phyloP scores from a whole-genome alignment of 441 rosid species.

The Populus hybrid region DNA sequence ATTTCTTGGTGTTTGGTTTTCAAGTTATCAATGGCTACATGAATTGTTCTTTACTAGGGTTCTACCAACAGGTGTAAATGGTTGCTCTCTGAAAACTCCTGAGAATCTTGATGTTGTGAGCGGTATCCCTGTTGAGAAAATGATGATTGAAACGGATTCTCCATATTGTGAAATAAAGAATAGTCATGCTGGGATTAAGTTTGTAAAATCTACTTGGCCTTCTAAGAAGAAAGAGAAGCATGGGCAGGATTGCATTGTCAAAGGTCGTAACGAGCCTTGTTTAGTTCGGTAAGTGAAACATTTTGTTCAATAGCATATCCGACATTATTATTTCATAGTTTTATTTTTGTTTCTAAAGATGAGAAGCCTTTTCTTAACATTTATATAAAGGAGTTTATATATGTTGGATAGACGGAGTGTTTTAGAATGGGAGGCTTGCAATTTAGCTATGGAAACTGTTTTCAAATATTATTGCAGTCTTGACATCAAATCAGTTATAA shows the following conservation, averaged over 20 bases:
- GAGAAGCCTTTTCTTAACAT: not conserved
- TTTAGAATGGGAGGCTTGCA: not conserved
- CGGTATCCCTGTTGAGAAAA: slow-evolving; percentile 72
- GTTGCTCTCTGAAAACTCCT: slow-evolving; percentile 82
- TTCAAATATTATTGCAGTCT: not conserved
- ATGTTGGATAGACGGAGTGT: not conserved
- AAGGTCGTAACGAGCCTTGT: slow-evolving; percentile 97
- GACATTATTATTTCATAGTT: not conserved
- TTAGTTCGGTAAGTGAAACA: slow-evolving; percentile 64
- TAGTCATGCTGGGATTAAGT: slow-evolving; percentile 73
- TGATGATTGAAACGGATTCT: slow-evolving; percentile 98
- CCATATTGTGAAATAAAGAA: slow-evolving; percentile 91
- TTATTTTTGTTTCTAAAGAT: not conserved
- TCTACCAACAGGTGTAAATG: slow-evolving; percentile 66
- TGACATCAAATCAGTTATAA: not conserved
- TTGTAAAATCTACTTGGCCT: slow-evolving; percentile 71
- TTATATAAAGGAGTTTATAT: not conserved
- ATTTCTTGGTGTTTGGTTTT: not conserved
- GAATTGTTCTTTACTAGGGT: not conserved
- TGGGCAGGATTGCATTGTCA: slow-evolving; percentile 64
- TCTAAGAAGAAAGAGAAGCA: slow-evolving; percentile 94
- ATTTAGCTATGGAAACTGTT: not conserved
- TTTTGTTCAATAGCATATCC: not conserved
- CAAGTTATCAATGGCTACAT: not conserved
- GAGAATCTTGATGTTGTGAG: slow-evolving; percentile 81